Base-by-base conservation (phyloP, 2,329 filamentous ascomycete species). In the Exserohilum rostratum region DNA sequence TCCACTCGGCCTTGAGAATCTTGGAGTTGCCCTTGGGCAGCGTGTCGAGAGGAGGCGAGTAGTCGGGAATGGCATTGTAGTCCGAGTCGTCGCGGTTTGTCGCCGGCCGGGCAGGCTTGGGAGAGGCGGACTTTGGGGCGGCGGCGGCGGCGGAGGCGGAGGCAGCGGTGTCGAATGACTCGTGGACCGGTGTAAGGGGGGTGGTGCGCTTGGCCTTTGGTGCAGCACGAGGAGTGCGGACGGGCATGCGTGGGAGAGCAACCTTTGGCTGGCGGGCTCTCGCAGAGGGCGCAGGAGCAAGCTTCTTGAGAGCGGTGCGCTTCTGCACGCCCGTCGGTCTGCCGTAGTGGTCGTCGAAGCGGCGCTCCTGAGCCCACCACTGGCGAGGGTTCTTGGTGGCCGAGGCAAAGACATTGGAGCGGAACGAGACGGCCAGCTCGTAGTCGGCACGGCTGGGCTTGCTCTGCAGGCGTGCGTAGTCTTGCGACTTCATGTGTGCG, bases 1-100 rank as follows among this genome's bases (percentile, higher is more conserved):
- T 95, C 90, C 91, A 96, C 58, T 96, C 91, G 22, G 90, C 87
- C 79, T 93, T 93, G 64, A 95, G 82, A 37, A 83, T 85, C 73
- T 90, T 91, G 46, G 83, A 78, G 66, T 87, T 87, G 62, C 79
- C 78, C 42, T 71, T 67, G 6, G 87, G 85, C 3, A 95, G 82
- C 2, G 88, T 87, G 50, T 80, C 77, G 37, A 87, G 69, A 0
- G 89, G 86, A 39, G 91, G 91, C 46, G 87, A 91, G 72, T 83
- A 90, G 73, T 96, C 86, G 5, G 83, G 82, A 29, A 96, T 80
- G 3, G 85, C 80, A 40, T 83, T 80, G 75, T 90, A 96, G 73
- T 96, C 89, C 71, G 90, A 91, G 71, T 96, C 91, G 72, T 95
- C 91, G 30, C 90, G 84, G 65, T 87, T 92, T 15, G 86, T 85